Conservation (phyloP, 257 asterid genomes). For the Knoxia roxburghii region DNA sequence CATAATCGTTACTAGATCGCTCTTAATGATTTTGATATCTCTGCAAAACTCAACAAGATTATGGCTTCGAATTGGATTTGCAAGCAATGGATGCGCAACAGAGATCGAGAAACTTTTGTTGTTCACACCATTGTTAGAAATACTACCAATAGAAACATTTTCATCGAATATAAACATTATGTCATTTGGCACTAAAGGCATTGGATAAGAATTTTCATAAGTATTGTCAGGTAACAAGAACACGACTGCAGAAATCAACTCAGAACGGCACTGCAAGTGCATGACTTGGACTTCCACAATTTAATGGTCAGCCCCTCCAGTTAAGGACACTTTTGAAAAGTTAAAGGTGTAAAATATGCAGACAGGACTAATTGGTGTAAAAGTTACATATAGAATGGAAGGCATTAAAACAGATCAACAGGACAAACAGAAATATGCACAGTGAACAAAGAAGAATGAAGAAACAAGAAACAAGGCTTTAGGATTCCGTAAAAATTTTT, state of each 20-base stretch:
- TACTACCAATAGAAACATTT: not conserved
- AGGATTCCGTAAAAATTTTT: not conserved
- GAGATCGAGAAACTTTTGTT: not conserved
- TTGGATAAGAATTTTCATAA: not conserved
- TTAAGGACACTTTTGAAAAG: not conserved
- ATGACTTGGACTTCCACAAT: not conserved
- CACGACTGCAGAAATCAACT: not conserved
- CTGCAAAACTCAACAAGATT: not conserved
- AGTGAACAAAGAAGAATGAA: not conserved
- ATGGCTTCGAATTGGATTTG: not conserved
- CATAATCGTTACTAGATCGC: not conserved
- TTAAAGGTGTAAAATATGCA: not conserved
- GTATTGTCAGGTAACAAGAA: not conserved
- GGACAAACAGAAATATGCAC: not conserved
- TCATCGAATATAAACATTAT: not conserved
- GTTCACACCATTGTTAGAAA: no score
- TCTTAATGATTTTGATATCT: not conserved
- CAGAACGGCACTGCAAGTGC: no score
- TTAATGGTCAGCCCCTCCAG: not conserved
- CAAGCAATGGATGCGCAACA: not conserved
- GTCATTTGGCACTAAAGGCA: not conserved
- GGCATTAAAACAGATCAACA: not conserved
- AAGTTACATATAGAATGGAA: not conserved
- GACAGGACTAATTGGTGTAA: not conserved
- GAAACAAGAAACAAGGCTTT: not conserved